Base-by-base conservation (phyloP, 768 basidiomycete species). In the Suillus americanus region DNA sequence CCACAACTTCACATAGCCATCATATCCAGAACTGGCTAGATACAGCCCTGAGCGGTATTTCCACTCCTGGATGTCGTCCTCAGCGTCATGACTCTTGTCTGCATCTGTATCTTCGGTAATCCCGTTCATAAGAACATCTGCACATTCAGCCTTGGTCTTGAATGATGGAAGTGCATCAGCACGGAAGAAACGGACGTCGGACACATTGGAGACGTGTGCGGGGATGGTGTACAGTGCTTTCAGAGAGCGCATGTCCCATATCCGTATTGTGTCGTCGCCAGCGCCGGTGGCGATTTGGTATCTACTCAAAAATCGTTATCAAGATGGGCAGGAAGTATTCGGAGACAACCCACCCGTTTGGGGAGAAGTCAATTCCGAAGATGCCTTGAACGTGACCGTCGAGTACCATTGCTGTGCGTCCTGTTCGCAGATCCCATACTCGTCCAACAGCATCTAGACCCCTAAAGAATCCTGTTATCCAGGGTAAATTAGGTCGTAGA, bases 251-350 rank as follows among this genome's bases (percentile, higher is more conserved):
- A 99, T 88, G 79, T 99, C 97, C 97, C 97, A 99, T 82, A 99
- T 94, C 56, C 96, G 91, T 72, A 99, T 91, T 0, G 97, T 97
- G 74, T 99, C 97, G 77, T 99, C 97, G 53, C 93, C 95, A 5
- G 95, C 90, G 43, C 97, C 97, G 0, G 97, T 97, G 37, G 96
- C 97, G 57, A 99, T 89, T 83, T 99, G 97, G 73, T 97, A 96
- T 66, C 96, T 98, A 71, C 41, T 62, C 41, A 48, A 56, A 65
- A 45, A 30, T 13, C 16, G n/a, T 61, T n/a, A 61, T 30, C 38
- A 37, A 45, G 23, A 20, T 43, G 10, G 18, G 12, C 40, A 12
- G 38, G 41, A 30, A 40, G 8, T 37, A 25, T 6, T 2, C 28
- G 20, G 37, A 66, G 28, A 37, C 38, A 35, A 79, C 90, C 66